Base-by-base conservation (phyloP, 768 basidiomycete species). In the Russula abietina region DNA sequence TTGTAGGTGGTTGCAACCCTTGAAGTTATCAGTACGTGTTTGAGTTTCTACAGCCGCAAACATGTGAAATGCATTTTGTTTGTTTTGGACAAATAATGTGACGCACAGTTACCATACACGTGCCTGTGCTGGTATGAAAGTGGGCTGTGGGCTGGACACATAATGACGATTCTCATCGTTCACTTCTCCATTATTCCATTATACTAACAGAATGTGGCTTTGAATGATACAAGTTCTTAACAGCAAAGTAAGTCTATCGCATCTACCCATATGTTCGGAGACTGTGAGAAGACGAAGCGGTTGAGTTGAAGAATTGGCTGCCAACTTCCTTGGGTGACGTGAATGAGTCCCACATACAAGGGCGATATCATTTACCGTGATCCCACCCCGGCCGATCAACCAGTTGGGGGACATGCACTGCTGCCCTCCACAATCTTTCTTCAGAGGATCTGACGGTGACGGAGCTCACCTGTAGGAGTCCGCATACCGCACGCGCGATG, bases 271-370 rank as follows among this genome's bases (percentile, higher is more conserved):
- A 59, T 3, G 1, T 52, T n/a, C 12, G n/a, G 36, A 24, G n/a
- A 33, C 9, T 28, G 22, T 4, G 38, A 28, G 3, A 59, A 8
- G n/a, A 55, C 26, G 41, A 17, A 59, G 30, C 45, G 30, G 8
- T 46, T 54, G 5, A 63, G 45, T 45, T 66, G 56, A 7, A 66
- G 48, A 16, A 66, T 59, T 1, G 65, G 65, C 22, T 64, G 63
- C 65, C 65, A 66, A 32, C 65, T 57, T 12, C 61, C 61, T n/a
- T 63, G 50, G 5, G 61, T 36, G 33, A 66, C 58, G 0, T 66
- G 65, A 7, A 60, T 30, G 9, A 65, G 30, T 14, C 65, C 65
- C 22, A 66, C 48, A 1, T n/a, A n/a, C n/a, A n/a, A 66, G 45
- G 10, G 56, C 26, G 6, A 66, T 38, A n/a, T 65, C 33, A 24